phyloP scores from a whole-genome alignment of 108 stramenopile species.

The Fragilariopsis cylindrus region DNA sequence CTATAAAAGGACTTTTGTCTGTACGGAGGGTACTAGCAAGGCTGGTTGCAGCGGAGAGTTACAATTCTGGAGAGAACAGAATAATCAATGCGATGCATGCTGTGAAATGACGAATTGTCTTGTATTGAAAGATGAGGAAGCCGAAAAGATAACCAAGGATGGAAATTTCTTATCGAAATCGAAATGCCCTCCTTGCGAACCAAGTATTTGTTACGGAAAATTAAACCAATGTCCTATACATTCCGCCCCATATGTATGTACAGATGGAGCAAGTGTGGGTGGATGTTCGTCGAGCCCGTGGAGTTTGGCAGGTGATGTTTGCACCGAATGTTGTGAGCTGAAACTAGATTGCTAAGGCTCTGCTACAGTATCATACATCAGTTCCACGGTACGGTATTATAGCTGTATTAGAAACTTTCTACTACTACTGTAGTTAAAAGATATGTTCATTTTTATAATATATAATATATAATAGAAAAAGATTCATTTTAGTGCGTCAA shows the following conservation, averaged over 20 bases:
- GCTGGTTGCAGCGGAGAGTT: constrained; percentile 60
- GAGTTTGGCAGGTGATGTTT: constrained; percentile 25
- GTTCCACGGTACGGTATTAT: too few species aligned
- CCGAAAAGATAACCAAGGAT: constrained; percentile 23
- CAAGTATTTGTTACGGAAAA: constrained; percentile 41
- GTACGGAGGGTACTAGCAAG: constrained; percentile 51
- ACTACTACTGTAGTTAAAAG: too few species aligned
- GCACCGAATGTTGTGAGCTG: constrained; percentile 41
- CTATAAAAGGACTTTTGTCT: constrained; percentile 58
- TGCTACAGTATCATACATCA: too few species aligned
- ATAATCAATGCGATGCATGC: constrained; percentile 47
- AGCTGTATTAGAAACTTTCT: too few species aligned
- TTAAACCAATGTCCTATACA: constrained; percentile 47
- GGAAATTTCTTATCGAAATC: constrained; percentile 15
- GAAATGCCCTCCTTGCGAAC: constrained; percentile 48
- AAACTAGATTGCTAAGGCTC: constrained; percentile 23
- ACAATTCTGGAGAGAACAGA: constrained; percentile 37
- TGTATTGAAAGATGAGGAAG: constrained; percentile 25
- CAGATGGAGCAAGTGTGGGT: constrained; percentile 44
- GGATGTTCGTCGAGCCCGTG: constrained; percentile 70
- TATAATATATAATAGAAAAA: too few species aligned
- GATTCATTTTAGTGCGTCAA: too few species aligned
- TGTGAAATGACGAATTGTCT: constrained; percentile 57
- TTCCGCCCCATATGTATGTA: constrained; percentile 62
- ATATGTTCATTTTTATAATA: too few species aligned